Evolutionary conservation across 202 grass and related monocot genomes (phyloP), one percentile per base, ranked within the genome.

Genomic region (Hordeum pubiflorum): DNA sequence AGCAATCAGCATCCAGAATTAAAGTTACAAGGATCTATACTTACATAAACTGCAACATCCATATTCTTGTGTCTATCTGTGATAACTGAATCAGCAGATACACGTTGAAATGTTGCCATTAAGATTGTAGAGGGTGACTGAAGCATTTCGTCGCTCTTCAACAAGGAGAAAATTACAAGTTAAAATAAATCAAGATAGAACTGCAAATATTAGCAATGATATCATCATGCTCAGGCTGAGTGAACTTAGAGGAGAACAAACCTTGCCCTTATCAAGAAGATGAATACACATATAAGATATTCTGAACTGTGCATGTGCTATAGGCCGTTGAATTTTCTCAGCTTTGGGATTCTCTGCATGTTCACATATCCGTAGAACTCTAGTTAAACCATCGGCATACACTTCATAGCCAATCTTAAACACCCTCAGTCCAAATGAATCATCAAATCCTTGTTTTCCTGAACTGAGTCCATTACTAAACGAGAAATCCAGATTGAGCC

Each of bases 361-460:
- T 76, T 92, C 87, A 80, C 85, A 89, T 79, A 96, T 87, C 58
- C 87, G 75, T 69, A 96, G 61, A 79, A 96, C 88, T 85, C 93
- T 92, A 76, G 85, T 80, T 81, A 90, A 85, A 83, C 93, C 90
- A 82, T 96, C 90, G 10, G 90, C 88, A 89, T 96, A 92, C 39
- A 96, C 93, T 85, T 96, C 93, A 60, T 96, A 96, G 12, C 93
- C 93, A 83, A 92, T 74, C 77, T 87, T 89, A 79, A 87, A 87
- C n/a, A 81, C 41, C 57, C 86, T 85, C 76, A 69, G 27, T 77
- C 78, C 84, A 78, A 90, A 83, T 56, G 88, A 90, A 85, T 88
- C 83, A 84, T 85, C 81, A 71, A 62, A 86, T 82, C 76, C 24
- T 79, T 84, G 83, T 84, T 86, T 90, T 85, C 82, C 79, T 79